A percentile compares a stretch with the other conserved stretches of the same genome.
phyloP scores from a whole-genome alignment of 129 eudicot genomes.

The Flaveria sonorensis region DNA sequence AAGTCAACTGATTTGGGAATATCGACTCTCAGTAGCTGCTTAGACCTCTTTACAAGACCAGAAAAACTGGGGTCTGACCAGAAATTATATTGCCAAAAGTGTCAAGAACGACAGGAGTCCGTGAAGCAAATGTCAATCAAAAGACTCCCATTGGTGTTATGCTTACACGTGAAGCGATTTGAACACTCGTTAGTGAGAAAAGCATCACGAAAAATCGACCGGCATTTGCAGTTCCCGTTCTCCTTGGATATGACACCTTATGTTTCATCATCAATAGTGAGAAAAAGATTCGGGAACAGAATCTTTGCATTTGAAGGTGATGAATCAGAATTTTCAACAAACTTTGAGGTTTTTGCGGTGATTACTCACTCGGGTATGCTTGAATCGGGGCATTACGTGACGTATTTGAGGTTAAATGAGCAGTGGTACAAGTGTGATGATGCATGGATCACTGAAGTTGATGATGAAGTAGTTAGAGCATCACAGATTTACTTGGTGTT shows the following conservation, averaged over 20 bases:
- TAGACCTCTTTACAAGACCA: slow-evolving; percentile 73
- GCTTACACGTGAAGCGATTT: slow-evolving; percentile 68
- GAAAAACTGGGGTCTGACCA: slow-evolving; percentile 70
- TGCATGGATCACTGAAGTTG: slow-evolving; percentile 78
- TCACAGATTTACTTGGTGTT: slow-evolving; percentile 64
- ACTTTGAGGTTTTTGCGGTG: slow-evolving; percentile 70
- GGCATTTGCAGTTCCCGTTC: slow-evolving; percentile 67
- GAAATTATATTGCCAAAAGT: slow-evolving; percentile 56
- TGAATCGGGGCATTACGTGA: slow-evolving; percentile 75
- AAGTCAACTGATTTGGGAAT: slow-evolving; percentile 42
- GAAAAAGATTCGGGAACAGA: slow-evolving; percentile 69
- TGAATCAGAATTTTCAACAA: slow-evolving; percentile 54
- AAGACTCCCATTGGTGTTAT: slow-evolving; percentile 59
- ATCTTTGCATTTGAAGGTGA: slow-evolving; percentile 63
- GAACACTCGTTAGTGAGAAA: slow-evolving; percentile 59
- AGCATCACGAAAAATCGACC: slow-evolving; percentile 62
- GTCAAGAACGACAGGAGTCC: slow-evolving; percentile 55
- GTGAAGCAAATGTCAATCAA: slow-evolving; percentile 70
- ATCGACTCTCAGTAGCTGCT: slow-evolving; percentile 56
- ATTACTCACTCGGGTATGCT: slow-evolving; percentile 79
- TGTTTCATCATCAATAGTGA: slow-evolving; percentile 58
- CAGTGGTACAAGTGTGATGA: slow-evolving; percentile 85
- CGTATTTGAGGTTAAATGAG: slow-evolving; percentile 53
- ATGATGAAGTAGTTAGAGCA: slow-evolving; percentile 70
- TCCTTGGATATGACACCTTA: slow-evolving; percentile 74